Percentiles rank a stretch among this genome's conserved stretches.
These are phyloP conservation scores for Chionographis japonica DNA, from an alignment of 106 monocot genomes.

Conservation along the genomic window DNA sequence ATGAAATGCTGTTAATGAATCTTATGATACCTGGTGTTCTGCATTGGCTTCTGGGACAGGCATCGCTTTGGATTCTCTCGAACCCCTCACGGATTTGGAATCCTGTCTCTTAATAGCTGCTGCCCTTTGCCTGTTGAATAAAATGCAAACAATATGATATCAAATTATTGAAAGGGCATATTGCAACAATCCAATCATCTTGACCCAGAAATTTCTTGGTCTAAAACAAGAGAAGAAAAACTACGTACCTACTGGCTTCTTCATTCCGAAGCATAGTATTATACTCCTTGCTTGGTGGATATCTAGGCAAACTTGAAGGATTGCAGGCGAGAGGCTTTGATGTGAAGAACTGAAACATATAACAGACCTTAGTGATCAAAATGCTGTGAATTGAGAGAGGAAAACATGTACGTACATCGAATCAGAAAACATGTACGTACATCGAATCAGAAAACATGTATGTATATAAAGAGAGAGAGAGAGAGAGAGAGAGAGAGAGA, in stretches of 20 bases:
- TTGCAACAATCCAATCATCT: no score
- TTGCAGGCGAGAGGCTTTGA: slow-evolving; percentile 45
- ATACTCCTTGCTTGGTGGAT: slow-evolving; percentile 84
- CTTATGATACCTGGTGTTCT: slow-evolving; percentile 22
- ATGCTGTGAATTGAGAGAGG: not conserved
- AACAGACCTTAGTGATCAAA: not conserved
- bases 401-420: not conserved
- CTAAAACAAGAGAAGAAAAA: not conserved
- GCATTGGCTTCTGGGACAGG: slow-evolving; percentile 12
- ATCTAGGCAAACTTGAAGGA: slow-evolving; percentile 72
- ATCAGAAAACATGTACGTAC: not conserved
- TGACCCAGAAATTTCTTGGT: not conserved
- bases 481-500: no score
- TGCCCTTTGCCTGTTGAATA: slow-evolving; percentile 39
- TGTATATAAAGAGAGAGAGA: no score
- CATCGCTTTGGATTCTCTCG: slow-evolving; percentile 13
- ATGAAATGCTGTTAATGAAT: not conserved
- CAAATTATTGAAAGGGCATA: not conserved
- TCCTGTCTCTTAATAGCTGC: slow-evolving; percentile 20
- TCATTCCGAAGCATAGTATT: slow-evolving; percentile 64
- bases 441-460: not conserved
- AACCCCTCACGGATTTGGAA: slow-evolving; percentile 25
- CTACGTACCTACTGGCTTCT: slow-evolving; percentile 52
- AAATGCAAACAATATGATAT: not conserved
- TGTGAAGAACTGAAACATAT: slow-evolving; percentile 41